Evolutionary conservation across 495 filamentous ascomycete species (phyloP).

Genomic region (Neurospora sublineolata): DNA sequence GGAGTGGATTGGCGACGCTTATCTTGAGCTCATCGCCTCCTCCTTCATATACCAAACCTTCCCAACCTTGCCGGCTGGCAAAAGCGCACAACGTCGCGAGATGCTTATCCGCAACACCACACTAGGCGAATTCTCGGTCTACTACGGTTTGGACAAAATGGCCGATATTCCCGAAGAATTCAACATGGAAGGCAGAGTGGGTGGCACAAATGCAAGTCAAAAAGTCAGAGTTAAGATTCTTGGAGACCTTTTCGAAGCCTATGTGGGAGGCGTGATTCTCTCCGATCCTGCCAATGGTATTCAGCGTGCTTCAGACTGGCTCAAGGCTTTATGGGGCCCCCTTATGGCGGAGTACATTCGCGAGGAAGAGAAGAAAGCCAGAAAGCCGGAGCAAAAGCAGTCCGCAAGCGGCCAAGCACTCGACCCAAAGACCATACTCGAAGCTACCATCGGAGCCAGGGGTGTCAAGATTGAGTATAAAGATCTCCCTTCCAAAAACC

Average conservation of each 20-base stretch:
- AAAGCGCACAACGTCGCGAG: slow-evolving; percentile 55
- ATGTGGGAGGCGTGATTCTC: slow-evolving; percentile 65
- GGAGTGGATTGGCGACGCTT: slow-evolving; percentile 68
- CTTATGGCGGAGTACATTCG: slow-evolving; percentile 32
- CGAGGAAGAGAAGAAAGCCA: slow-evolving; percentile 19
- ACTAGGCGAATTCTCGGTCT: slow-evolving; percentile 48
- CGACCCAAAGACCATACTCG: slow-evolving; percentile 39
- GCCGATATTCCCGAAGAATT: slow-evolving; percentile 42
- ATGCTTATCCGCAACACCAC: slow-evolving; percentile 67
- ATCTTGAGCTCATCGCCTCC: slow-evolving; percentile 57
- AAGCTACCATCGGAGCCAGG: slow-evolving; percentile 43
- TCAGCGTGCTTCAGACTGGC: slow-evolving; percentile 49
- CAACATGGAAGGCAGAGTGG: slow-evolving; percentile 19
- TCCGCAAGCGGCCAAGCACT: slow-evolving; percentile 9
- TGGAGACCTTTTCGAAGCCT: slow-evolving; percentile 83
- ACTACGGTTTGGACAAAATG: slow-evolving; percentile 56
- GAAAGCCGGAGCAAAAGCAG: slow-evolving; percentile 13
- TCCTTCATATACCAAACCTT: slow-evolving; percentile 54
- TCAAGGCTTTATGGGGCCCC: slow-evolving; percentile 55
- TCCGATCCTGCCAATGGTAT: slow-evolving; percentile 51
- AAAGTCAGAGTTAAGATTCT: slow-evolving; percentile 53
- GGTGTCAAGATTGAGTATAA: slow-evolving; percentile 56
- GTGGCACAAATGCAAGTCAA: slow-evolving; percentile 27
- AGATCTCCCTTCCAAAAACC: slow-evolving; percentile 40
- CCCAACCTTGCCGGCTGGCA: slow-evolving; percentile 43